A percentile compares a stretch with the other conserved stretches of the same genome.
Evolutionary conservation across 306 rosid species (phyloP).

Genomic region (Crotalaria pallida): DNA sequence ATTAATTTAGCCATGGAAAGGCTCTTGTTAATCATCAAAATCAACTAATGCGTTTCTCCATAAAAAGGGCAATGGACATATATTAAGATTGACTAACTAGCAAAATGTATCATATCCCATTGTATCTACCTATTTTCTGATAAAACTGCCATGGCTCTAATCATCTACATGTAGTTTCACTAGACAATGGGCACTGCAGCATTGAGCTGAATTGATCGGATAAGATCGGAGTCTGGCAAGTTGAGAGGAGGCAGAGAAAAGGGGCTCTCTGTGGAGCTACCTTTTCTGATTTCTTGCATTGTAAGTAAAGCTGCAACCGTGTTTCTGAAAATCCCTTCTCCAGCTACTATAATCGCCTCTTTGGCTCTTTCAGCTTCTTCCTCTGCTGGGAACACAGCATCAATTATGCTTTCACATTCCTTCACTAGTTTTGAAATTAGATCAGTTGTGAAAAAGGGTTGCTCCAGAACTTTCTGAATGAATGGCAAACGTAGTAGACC

Average conservation of each 20-base stretch:
- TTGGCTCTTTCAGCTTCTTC: constrained; percentile 39
- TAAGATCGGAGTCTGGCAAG: constrained; percentile 61
- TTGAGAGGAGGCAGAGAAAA: constrained; percentile 86
- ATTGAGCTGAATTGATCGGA: constrained; percentile 49
- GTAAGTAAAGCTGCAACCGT: constrained; percentile 75
- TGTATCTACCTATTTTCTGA: background rate
- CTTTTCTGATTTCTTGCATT: constrained; percentile 74
- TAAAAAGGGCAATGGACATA: constrained; percentile 7
- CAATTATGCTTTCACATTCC: constrained; percentile 73
- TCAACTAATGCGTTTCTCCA: background rate
- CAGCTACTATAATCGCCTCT: constrained; percentile 42
- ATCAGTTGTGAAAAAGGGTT: constrained; percentile 81
- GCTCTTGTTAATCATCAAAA: background rate
- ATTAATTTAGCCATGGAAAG: background rate
- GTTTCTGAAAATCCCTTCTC: constrained; percentile 77
- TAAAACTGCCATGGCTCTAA: background rate
- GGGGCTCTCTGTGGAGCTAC: constrained; percentile 71
- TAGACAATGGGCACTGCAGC: constrained; percentile 61
- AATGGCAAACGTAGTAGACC: constrained; percentile 62
- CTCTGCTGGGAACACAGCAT: constrained; percentile 52
- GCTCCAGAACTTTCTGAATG: constrained; percentile 69
- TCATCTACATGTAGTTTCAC: background rate
- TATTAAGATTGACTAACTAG: background rate
- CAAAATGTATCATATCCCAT: background rate
- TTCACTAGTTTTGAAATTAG: constrained; percentile 70